phyloP scores from a whole-genome alignment of 352 stramenopile species.

The Hyaloperonospora brassicae region DNA sequence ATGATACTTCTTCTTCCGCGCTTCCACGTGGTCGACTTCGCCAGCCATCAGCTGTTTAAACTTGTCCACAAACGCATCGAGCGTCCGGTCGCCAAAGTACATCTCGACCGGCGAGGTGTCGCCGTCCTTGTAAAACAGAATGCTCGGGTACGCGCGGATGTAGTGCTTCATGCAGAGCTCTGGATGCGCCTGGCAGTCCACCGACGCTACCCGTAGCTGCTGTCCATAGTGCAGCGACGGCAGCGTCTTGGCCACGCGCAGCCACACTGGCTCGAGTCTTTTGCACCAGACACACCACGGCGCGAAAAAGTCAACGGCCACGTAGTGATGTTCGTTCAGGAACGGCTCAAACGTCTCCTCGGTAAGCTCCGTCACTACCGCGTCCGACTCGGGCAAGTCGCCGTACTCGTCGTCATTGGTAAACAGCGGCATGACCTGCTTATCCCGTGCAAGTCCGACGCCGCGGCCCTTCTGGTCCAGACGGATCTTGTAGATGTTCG shows the following conservation, averaged over 20 bases:
- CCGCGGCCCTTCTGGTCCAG: constrained; percentile 79
- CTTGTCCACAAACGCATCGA: constrained; percentile 87
- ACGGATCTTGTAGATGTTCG: constrained; percentile 96
- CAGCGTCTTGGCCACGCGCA: constrained; percentile 88
- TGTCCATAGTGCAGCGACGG: constrained; percentile 78
- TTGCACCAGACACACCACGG: constrained; percentile 97
- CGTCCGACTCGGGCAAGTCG: constrained; percentile 69
- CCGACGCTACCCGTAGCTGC: constrained; percentile 70
- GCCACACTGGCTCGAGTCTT: constrained; percentile 93
- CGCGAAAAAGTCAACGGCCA: constrained; percentile 95
- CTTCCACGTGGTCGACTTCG: constrained; percentile 60
- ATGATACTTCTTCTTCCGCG: constrained; percentile 90
- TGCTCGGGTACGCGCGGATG: constrained; percentile 94
- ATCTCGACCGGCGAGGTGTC: constrained; percentile 88
- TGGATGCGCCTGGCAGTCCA: constrained; percentile 92
- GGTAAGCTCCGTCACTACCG: constrained; percentile 63
- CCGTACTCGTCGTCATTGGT: constrained; percentile 56
- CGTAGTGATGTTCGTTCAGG: constrained; percentile 90
- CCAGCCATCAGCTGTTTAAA: constrained; percentile 83
- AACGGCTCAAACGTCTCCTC: constrained; percentile 89
- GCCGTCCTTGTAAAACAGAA: constrained; percentile 93
- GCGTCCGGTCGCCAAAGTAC: constrained; percentile 93
- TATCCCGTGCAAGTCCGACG: constrained; percentile 84
- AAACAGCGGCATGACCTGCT: constrained; percentile 70
- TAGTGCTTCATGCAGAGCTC: constrained; percentile 92